Conservation (phyloP, 2,329 filamentous ascomycete genomes). For the Claviceps maximensis region DNA sequence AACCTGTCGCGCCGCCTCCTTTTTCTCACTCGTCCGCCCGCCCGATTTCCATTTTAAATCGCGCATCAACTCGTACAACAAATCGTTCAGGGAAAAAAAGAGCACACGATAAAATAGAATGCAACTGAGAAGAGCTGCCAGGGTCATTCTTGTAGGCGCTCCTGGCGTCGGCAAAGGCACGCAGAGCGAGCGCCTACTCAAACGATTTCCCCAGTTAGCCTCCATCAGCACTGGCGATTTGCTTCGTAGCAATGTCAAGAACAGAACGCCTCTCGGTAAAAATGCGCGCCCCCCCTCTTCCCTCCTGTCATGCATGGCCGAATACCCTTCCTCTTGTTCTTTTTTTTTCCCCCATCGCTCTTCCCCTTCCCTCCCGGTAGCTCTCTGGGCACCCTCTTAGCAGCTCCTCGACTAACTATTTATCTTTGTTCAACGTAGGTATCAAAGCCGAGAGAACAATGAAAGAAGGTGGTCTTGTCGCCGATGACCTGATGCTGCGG, state of each 20-base stretch:
- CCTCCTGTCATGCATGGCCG: neutral
- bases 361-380: neutral
- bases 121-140: constrained; percentile 67
- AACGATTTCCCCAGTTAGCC: constrained; percentile 75
- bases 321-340: neutral
- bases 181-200: constrained; percentile 77
- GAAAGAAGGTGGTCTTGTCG: constrained; percentile 77
- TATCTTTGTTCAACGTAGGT: constrained; percentile 35
- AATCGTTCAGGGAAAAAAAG: neutral
- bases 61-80: neutral
- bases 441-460: constrained; percentile 85
- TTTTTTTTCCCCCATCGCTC: neutral
- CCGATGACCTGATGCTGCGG: constrained; percentile 80
- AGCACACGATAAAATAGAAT: constrained; percentile 34
- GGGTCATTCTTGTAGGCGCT: constrained; percentile 87
- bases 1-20: neutral
- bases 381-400: no score
- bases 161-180: constrained; percentile 97
- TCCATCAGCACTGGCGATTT: constrained; percentile 91
- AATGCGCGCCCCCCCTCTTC: neutral
- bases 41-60: neutral
- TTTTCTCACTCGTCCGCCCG: no score
- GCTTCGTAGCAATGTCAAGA: constrained; percentile 82
- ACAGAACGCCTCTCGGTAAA: constrained; percentile 69
- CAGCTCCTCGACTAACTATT: constrained; percentile 4